Percentiles rank a stretch among this genome's conserved stretches.
These are phyloP conservation scores for Quercus cerris DNA, from an alignment of 306 rosid species.

Conservation along the genomic window DNA sequence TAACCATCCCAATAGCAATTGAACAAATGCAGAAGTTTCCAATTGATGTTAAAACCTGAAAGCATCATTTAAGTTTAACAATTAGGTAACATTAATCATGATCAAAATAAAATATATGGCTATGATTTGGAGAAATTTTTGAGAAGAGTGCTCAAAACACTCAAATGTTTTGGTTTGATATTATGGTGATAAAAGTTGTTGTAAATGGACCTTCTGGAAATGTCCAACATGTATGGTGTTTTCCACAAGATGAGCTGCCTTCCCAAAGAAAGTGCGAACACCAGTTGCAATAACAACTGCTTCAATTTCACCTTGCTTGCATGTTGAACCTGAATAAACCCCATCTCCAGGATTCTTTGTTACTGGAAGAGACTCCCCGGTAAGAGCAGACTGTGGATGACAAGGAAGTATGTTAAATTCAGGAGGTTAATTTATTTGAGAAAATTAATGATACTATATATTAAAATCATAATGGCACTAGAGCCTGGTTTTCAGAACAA, in stretches of 20 bases:
- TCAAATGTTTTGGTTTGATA: neutral
- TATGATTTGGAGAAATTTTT: neutral
- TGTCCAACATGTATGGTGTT: constrained; percentile 74
- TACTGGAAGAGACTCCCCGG: constrained; percentile 67
- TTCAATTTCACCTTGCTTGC: constrained; percentile 85
- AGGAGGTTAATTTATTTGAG: neutral
- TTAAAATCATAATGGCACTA: neutral
- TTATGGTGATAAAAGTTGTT: neutral
- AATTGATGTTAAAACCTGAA: constrained; percentile 69
- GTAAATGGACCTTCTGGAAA: constrained; percentile 56
- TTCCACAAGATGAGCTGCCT: constrained; percentile 84
- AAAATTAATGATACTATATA: neutral
- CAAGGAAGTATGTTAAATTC: constrained; percentile 10
- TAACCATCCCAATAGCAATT: constrained; percentile 61
- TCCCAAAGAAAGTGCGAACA: constrained; percentile 80
- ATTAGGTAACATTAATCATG: neutral
- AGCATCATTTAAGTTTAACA: neutral
- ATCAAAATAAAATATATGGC: neutral
- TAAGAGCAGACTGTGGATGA: constrained; percentile 66
- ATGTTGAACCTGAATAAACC: constrained; percentile 77
- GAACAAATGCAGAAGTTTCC: constrained; percentile 78
- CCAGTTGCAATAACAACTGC: constrained; percentile 78
- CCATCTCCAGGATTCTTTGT: constrained; percentile 63
- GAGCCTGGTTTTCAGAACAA: neutral
- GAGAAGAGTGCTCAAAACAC: neutral